Percentiles rank a stretch among this genome's conserved stretches.
These are phyloP conservation scores for Isoetes engelmannii DNA, from an alignment of 83 land plant genomes.

Conservation along the genomic window DNA sequence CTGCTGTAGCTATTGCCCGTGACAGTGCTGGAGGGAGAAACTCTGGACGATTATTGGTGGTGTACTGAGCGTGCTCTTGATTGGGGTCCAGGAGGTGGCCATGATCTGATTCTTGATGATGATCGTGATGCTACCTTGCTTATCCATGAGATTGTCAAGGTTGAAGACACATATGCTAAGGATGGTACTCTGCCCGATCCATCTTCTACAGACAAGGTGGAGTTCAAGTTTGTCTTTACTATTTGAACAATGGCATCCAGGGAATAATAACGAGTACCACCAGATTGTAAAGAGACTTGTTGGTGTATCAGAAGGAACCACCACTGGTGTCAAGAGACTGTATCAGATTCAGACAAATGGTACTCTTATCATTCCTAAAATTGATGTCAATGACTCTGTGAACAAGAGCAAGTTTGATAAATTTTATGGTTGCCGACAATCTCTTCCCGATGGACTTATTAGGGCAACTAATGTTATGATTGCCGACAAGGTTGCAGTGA, in stretches of 20 bases:
- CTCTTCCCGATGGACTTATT: slow-evolving; percentile 37
- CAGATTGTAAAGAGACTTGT: slow-evolving; percentile 75
- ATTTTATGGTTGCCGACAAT: slow-evolving; percentile 35
- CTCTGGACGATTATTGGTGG: slow-evolving; percentile 75
- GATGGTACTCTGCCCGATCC: slow-evolving; percentile 70
- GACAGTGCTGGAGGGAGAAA: slow-evolving; percentile 80
- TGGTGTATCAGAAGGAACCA: slow-evolving; percentile 92
- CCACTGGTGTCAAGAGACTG: slow-evolving; percentile 75
- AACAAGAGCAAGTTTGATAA: slow-evolving; percentile 82
- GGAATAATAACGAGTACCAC: slow-evolving; percentile 50
- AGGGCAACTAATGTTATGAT: slow-evolving; percentile 38
- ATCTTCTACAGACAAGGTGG: slow-evolving; percentile 51
- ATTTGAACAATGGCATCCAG: slow-evolving; percentile 55
- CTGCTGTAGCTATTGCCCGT: slow-evolving; percentile 82
- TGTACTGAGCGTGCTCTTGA: slow-evolving; percentile 74
- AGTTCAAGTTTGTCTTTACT: slow-evolving; percentile 71
- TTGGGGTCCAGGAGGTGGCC: slow-evolving; percentile 80
- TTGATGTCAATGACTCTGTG: slow-evolving; percentile 81
- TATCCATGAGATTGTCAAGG: slow-evolving; percentile 89
- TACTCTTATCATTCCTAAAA: slow-evolving; percentile 68
- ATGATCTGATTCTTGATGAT: slow-evolving; percentile 75
- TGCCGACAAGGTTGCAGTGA: slow-evolving; percentile 47
- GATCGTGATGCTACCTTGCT: slow-evolving; percentile 77
- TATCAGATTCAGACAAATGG: slow-evolving; percentile 83
- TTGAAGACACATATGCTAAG: slow-evolving; percentile 59